Percentiles rank a stretch among this genome's conserved stretches.
phyloP scores from a whole-genome alignment of 2,329 filamentous ascomycete genomes.

The Pleomassaria siparia region DNA sequence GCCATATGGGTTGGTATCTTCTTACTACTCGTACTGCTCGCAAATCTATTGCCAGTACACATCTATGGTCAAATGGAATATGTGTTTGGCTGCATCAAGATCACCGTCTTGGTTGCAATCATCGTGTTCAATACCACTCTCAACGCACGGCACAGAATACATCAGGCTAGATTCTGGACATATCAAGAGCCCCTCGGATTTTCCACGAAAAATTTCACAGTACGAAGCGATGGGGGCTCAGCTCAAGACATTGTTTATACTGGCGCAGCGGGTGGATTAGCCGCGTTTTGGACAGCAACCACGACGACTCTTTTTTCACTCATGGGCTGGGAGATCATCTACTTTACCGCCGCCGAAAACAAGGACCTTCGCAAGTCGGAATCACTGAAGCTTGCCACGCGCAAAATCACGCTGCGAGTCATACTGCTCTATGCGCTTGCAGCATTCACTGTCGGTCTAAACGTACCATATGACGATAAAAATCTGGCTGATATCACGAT shows the following conservation, averaged over 20 bases:
- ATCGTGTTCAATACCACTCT: conserved; percentile 12
- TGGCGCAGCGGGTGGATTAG: conserved; percentile 8
- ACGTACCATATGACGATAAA: conserved; percentile 28
- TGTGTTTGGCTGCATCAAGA: conserved; percentile 10
- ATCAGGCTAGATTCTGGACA: conserved; percentile 11
- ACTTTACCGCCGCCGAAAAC: conserved; percentile 17
- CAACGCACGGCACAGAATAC: conserved; percentile 5
- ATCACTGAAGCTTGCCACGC: conserved; percentile 14
- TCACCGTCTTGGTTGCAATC: conserved; percentile 8
- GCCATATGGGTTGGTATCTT: conserved; percentile 11
- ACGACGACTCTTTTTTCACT: conserved; percentile 13
- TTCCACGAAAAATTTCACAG: conserved; percentile 8
- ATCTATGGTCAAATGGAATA: conserved; percentile 11
- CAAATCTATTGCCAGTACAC: conserved; percentile 9
- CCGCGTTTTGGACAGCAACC: conserved; percentile 14
- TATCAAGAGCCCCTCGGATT: conserved; percentile 13
- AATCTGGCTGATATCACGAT: conserved; percentile 12
- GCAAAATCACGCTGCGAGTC: conserved; percentile 14
- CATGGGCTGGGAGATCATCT: conserved; percentile 17
- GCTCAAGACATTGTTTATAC: background rate
- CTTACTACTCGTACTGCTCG: conserved; percentile 6
- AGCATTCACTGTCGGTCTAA: conserved; percentile 16
- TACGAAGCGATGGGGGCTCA: background rate
- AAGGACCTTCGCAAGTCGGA: conserved; percentile 13
- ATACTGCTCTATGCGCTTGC: conserved; percentile 13